Conservation (phyloP, 768 basidiomycete species). For the Mycena alexandri region DNA sequence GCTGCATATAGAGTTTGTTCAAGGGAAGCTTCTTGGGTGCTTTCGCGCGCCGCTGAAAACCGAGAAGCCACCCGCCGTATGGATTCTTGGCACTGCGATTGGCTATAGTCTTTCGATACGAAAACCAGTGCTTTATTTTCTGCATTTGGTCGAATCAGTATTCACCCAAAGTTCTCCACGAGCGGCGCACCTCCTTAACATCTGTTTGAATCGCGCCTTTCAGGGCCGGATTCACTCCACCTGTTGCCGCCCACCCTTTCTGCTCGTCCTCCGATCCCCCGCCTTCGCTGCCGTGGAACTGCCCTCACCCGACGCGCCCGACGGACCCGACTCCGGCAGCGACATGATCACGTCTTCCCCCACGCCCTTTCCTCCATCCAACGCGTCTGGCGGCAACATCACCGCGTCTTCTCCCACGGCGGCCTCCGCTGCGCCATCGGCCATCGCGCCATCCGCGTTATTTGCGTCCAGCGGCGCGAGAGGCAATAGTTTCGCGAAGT, state of each 20-base stretch:
- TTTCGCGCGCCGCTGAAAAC: neutral
- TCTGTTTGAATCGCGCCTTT: neutral
- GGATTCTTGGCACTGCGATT: slow-evolving; percentile 5
- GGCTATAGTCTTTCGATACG: neutral
- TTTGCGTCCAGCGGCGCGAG: neutral
- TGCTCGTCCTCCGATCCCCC: neutral
- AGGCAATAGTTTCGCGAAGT: neutral
- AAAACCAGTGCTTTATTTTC: slow-evolving; percentile 13
- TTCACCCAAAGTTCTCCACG: no score
- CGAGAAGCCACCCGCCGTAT: neutral
- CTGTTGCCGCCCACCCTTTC: neutral
- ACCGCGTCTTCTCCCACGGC: no score
- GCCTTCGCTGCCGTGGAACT: neutral
- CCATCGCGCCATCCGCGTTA: neutral
- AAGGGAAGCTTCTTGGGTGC: neutral
- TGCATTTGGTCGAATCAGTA: neutral
- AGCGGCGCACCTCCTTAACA: neutral
- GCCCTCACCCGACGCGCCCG: no score
- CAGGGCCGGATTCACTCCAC: neutral
- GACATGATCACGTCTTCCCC: neutral
- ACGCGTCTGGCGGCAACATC: neutral
- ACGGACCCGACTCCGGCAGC: no score
- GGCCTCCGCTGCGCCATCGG: no score
- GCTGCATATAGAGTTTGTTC: slow-evolving; percentile 9
- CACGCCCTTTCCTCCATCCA: neutral